Evolutionary conservation across 352 stramenopile genomes (phyloP), one percentile per base, ranked within the genome.

Genomic region (Blastocystis sp.): DNA sequence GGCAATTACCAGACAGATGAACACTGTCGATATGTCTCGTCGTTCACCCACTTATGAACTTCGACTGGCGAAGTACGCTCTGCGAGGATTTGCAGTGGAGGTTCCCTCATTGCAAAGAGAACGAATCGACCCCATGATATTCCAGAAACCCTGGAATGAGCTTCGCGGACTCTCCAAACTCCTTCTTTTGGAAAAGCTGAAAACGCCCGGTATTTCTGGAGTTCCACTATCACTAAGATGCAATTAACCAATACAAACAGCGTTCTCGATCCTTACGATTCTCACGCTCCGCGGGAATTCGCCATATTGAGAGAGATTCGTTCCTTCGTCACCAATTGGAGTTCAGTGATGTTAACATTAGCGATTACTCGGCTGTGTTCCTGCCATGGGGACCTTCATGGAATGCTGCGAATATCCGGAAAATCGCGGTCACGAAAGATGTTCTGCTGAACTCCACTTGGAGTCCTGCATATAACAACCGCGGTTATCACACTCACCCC

Each of bases 1-100:
- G 24, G 90, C 91, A 43, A 75, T 92, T 18, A 90, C 90, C 66
- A 66, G 55, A 18, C 90, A 90, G 37, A 82, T 76, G 69, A 92
- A 92, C 59, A 92, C 89, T 9, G 90, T 92, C 6, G 91, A 92
- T 64, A 89, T 92, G 87, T 87, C 90, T n/a, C 85, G 91, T 56
- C 90, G 91, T 41, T 90, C 66, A 20, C 91, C 90, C 11, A 91
- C 89, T 8, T 91, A 91, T 59, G 90, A 91, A 55, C 79, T 90
- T 62, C 90, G 90, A 24, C 89, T 91, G 18, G 68, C 66, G 4
- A 91, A 91, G 70, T 91, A 91, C 69, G 88, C 88, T 3, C 34
- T 54, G 16, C 76, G 90, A 50, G 90, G 90, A n/a, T 91, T 91
- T 70, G 90, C 90, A 34, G 89, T 91, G 34, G 45, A 90, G n/a